These are phyloP conservation scores for Sporothrix globosa DNA, from an alignment of 2,329 filamentous ascomycete genomes.

Conservation along the genomic window DNA sequence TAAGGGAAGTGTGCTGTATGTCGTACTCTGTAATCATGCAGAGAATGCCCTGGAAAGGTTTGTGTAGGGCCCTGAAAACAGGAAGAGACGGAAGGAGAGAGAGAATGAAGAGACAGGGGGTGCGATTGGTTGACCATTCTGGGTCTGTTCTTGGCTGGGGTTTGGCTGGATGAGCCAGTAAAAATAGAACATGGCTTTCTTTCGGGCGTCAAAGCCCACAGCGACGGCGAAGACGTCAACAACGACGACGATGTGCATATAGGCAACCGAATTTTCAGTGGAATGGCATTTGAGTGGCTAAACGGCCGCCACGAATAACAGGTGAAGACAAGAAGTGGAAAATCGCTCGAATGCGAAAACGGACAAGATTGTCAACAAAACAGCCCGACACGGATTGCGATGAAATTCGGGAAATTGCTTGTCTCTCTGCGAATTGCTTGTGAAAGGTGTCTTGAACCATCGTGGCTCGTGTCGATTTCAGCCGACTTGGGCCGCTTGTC, in stretches of 20 bases:
- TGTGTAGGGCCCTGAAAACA: not conserved
- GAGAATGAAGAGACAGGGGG: constrained; percentile 11
- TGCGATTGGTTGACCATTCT: not conserved
- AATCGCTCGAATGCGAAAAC: not conserved
- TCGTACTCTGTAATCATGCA: constrained; percentile 2
- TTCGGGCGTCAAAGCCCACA: not conserved
- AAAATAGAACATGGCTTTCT: constrained; percentile 18
- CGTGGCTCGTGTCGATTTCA: not conserved
- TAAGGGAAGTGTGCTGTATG: constrained; percentile 7
- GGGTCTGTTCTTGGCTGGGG: not conserved
- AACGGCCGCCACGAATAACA: not conserved
- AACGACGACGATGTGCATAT: constrained; percentile 4
- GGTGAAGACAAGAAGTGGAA: not conserved
- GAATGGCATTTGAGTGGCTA: not conserved
- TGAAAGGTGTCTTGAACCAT: not conserved
- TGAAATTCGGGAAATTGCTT: not conserved
- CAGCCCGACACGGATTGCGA: not conserved
- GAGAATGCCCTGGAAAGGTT: constrained; percentile 10
- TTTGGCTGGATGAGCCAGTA: not conserved
- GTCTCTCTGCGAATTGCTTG: not conserved
- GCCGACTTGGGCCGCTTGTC: not conserved
- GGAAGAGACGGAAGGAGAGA: too few relatives aligned
- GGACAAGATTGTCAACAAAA: not conserved
- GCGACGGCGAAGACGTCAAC: not conserved
- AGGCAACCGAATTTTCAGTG: constrained; percentile 6